Percentiles rank a stretch among this genome's conserved stretches.
Evolutionary conservation across 75 land plant species (phyloP).

Genomic region (Pinus tabuliformis): DNA sequence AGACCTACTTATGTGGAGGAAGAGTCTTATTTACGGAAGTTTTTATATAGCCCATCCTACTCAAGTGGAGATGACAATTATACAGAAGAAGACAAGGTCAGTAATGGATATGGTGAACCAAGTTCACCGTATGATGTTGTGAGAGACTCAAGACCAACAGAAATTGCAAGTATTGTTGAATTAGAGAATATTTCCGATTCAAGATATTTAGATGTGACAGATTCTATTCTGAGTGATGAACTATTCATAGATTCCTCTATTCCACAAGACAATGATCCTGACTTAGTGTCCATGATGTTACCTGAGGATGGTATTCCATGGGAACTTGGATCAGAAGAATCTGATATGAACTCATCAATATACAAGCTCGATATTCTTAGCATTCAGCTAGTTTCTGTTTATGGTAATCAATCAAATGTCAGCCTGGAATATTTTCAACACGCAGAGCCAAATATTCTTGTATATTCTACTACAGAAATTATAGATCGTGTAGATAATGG

Average conservation of each 20-base stretch:
- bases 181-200: not conserved
- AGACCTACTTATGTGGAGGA: no score
- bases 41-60: no score
- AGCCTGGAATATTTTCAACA: conserved; percentile 65
- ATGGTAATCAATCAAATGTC: conserved; percentile 35
- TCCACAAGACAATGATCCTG: not conserved
- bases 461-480: conserved; percentile 58
- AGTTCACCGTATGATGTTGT: not conserved
- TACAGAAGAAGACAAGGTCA: conserved; percentile 6
- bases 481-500: conserved; percentile 57
- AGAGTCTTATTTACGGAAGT: no score
- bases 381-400: no score
- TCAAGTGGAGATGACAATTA: no score
- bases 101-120: conserved; percentile 2
- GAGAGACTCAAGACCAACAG: not conserved
- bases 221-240: not conserved
- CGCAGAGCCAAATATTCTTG: conserved; percentile 81
- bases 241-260: no score
- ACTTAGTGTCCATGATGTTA: no score
- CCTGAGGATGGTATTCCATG: no score
- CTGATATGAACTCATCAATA: no score
- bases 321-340: no score
- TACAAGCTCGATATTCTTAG: no score
- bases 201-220: not conserved
- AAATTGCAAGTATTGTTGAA: conserved; percentile 3